Conservation (phyloP, 1,284 basidiomycete species). For the Malassezia restricta region DNA sequence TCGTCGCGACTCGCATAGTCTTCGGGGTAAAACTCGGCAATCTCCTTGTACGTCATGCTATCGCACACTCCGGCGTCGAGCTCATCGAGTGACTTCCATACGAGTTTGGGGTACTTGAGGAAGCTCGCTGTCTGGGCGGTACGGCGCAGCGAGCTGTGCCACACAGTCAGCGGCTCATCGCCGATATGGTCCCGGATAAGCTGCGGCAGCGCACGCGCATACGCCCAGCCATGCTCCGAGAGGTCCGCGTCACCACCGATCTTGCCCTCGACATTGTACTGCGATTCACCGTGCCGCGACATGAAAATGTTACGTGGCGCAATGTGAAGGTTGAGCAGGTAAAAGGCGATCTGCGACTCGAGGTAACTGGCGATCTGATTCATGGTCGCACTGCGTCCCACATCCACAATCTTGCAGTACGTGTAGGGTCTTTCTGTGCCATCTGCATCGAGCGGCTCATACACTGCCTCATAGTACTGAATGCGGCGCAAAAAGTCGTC, state of each 20-base stretch:
- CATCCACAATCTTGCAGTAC: slow-evolving; percentile 47
- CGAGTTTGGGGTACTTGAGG: slow-evolving; percentile 78
- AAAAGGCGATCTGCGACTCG: slow-evolving; percentile 92
- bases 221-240: slow-evolving; percentile 70
- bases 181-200: slow-evolving; percentile 84
- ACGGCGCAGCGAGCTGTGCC: slow-evolving; percentile 87
- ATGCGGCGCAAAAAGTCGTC: slow-evolving; percentile 81
- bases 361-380: slow-evolving; percentile 59
- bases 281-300: slow-evolving; percentile 91
- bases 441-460: slow-evolving; percentile 63
- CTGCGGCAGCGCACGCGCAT: slow-evolving; percentile 71
- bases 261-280: slow-evolving; percentile 90
- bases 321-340: slow-evolving; percentile 93
- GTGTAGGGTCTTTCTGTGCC: slow-evolving; percentile 58
- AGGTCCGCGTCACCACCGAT: slow-evolving; percentile 89
- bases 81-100: slow-evolving; percentile 97
- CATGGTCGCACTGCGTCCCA: slow-evolving; percentile 37
- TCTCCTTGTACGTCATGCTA: slow-evolving; percentile 98
- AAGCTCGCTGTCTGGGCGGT: slow-evolving; percentile 80
- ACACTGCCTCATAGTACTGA: slow-evolving; percentile 83
- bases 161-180: slow-evolving; percentile 76
- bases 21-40: slow-evolving; percentile 84
- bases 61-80: slow-evolving; percentile 98
- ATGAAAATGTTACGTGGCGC: slow-evolving; percentile 94
- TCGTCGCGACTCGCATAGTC: slow-evolving; percentile 98